These are phyloP conservation scores for Fusarium coffeatum DNA, from an alignment of 2,329 filamentous ascomycete genomes.

Conservation along the genomic window DNA sequence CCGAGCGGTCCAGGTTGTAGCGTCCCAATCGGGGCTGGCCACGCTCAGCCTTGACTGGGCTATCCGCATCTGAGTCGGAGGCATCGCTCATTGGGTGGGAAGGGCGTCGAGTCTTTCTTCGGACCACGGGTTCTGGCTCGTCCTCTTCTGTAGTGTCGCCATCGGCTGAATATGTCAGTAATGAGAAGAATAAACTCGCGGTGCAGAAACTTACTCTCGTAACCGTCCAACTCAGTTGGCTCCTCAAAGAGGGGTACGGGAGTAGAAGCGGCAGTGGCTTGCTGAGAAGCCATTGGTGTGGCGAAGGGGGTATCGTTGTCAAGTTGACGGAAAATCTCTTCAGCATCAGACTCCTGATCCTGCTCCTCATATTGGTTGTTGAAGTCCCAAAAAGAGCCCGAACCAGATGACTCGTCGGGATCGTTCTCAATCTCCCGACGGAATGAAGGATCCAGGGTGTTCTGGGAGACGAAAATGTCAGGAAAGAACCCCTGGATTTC, in stretches of 20 bases:
- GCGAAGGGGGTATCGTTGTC: slow-evolving; percentile 58
- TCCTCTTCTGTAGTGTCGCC: slow-evolving; percentile 73
- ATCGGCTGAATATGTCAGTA: slow-evolving; percentile 64
- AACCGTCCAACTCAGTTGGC: slow-evolving; percentile 63
- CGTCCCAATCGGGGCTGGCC: slow-evolving; percentile 66
- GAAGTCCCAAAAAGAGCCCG: slow-evolving; percentile 73
- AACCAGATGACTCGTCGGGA: slow-evolving; percentile 67
- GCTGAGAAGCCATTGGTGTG: slow-evolving; percentile 54
- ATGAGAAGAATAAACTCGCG: slow-evolving; percentile 17
- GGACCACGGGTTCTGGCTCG: slow-evolving; percentile 61
- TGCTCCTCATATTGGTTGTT: slow-evolving; percentile 59
- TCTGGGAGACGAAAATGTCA: slow-evolving; percentile 82
- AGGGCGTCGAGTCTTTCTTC: slow-evolving; percentile 60
- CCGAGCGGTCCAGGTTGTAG: slow-evolving; percentile 65
- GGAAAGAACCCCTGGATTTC: slow-evolving; percentile 76
- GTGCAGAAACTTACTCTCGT: slow-evolving; percentile 65
- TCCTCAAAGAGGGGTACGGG: slow-evolving; percentile 50
- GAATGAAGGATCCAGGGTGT: slow-evolving; percentile 76
- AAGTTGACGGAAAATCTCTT: slow-evolving; percentile 53
- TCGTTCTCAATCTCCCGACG: slow-evolving; percentile 80
- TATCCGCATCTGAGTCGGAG: slow-evolving; percentile 64
- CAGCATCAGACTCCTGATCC: slow-evolving; percentile 56
- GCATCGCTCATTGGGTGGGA: slow-evolving; percentile 53
- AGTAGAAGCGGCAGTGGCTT: slow-evolving; percentile 38
- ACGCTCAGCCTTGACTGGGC: slow-evolving; percentile 59